Evolutionary conservation across 345 rosid genomes (phyloP).

Genomic region (Brassica incana): DNA sequence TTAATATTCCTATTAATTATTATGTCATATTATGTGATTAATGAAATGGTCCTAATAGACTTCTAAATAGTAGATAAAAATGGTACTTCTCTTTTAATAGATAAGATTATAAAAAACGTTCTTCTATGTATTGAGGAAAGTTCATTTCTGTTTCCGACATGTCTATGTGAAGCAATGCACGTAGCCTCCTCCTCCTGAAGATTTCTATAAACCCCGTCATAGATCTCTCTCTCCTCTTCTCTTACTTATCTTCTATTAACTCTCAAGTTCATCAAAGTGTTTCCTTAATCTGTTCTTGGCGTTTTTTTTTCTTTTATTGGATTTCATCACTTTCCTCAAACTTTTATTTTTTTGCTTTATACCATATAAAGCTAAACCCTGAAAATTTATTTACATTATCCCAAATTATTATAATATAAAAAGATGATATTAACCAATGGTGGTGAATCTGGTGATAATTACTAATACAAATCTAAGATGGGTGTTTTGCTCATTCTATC

Average conservation of each 20-base stretch:
- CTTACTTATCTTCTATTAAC: background rate
- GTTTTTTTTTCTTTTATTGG: background rate
- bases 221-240: background rate
- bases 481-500: constrained; percentile 31
- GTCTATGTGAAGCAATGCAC: constrained; percentile 33
- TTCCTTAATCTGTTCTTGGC: constrained; percentile 19
- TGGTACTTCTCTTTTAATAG: too few species aligned
- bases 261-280: constrained; percentile 2
- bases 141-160: constrained; percentile 28
- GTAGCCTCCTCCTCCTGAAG: background rate
- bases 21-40: too few species aligned
- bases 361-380: background rate
- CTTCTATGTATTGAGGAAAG: constrained; percentile 2
- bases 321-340: background rate
- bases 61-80: too few species aligned
- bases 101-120: background rate
- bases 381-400: background rate
- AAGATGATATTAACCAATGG: background rate
- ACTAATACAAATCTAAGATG: background rate
- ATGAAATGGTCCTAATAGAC: too few species aligned
- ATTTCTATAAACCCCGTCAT: background rate
- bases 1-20: too few species aligned
- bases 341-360: background rate
- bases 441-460: constrained; percentile 5
- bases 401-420: background rate